These are phyloP conservation scores for Melocanna baccifera DNA, from an alignment of 176 grass and related monocot species.

Conservation along the genomic window DNA sequence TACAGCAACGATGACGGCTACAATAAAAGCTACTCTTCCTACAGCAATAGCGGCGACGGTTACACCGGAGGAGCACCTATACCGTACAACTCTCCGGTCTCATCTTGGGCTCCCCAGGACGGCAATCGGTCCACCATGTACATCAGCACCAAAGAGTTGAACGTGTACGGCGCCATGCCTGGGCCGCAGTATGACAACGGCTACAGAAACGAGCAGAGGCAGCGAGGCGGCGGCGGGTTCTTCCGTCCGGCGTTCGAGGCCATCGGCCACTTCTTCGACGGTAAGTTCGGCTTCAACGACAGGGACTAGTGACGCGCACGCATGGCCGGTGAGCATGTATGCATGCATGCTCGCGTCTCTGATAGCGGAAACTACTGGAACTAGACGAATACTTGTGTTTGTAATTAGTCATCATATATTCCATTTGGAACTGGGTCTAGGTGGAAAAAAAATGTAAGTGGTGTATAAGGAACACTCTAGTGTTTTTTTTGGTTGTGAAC, in stretches of 20 bases:
- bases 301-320: background rate
- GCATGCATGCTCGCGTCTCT: background rate
- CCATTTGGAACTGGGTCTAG: background rate
- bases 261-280: constrained; percentile 37
- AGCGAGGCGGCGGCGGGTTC: constrained; percentile 8
- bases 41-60: background rate
- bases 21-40: background rate
- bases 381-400: background rate
- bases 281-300: constrained; percentile 5
- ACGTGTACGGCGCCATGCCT: background rate
- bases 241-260: constrained; percentile 28
- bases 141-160: constrained; percentile 21
- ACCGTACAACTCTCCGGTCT: background rate
- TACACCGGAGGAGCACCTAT: background rate
- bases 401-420: background rate
- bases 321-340: background rate
- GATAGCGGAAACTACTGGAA: background rate
- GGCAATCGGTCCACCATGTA: constrained; percentile 19
- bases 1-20: background rate
- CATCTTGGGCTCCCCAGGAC: background rate
- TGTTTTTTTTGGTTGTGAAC: no score
- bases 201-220: background rate
- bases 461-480: no score
- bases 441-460: background rate
- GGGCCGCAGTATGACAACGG: background rate